These are phyloP conservation scores for Hortiboletus rubellus DNA, from an alignment of 1,284 basidiomycete genomes.

Conservation along the genomic window DNA sequence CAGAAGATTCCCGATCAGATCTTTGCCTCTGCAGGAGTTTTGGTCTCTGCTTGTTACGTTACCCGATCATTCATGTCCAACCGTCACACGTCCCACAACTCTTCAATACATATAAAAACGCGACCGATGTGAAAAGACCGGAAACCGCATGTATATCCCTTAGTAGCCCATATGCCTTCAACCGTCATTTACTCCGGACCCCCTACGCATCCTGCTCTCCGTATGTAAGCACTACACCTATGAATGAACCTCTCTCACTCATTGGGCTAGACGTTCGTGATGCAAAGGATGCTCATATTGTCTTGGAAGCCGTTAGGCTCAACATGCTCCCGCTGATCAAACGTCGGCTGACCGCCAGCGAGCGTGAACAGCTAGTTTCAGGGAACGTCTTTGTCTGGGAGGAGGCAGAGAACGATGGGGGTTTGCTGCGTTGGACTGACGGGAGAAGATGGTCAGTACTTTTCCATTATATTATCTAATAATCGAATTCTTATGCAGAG, in stretches of 20 bases:
- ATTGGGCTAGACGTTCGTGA: slow-evolving; percentile 59
- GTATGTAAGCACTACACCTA: slow-evolving; percentile 38
- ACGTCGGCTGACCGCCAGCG: slow-evolving; percentile 61
- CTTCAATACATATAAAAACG: slow-evolving; percentile 28
- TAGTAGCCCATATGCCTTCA: slow-evolving; percentile 16
- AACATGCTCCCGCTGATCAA: slow-evolving; percentile 69
- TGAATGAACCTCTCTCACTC: slow-evolving; percentile 10
- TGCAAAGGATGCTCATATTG: slow-evolving; percentile 66
- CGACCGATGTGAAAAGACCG: not conserved
- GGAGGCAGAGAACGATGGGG: slow-evolving; percentile 76
- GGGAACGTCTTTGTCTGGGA: slow-evolving; percentile 84
- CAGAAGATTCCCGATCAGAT: slow-evolving; percentile 23
- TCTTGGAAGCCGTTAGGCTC: slow-evolving; percentile 73
- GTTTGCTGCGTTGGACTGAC: slow-evolving; percentile 75
- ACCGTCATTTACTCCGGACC: slow-evolving; percentile 25
- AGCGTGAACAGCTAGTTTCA: slow-evolving; percentile 64
- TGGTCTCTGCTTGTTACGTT: slow-evolving; percentile 18
- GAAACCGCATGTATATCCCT: slow-evolving; percentile 5
- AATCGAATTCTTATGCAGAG: slow-evolving; percentile 1
- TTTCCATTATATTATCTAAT: not conserved
- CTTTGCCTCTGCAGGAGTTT: slow-evolving; percentile 17
- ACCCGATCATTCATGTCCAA: slow-evolving; percentile 13
- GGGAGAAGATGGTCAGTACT: slow-evolving; percentile 63
- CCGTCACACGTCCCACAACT: slow-evolving; percentile 19
- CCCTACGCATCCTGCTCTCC: slow-evolving; percentile 57